Evolutionary conservation across 2,329 filamentous ascomycete genomes (phyloP).

Genomic region (Microascus cirrosus): DNA sequence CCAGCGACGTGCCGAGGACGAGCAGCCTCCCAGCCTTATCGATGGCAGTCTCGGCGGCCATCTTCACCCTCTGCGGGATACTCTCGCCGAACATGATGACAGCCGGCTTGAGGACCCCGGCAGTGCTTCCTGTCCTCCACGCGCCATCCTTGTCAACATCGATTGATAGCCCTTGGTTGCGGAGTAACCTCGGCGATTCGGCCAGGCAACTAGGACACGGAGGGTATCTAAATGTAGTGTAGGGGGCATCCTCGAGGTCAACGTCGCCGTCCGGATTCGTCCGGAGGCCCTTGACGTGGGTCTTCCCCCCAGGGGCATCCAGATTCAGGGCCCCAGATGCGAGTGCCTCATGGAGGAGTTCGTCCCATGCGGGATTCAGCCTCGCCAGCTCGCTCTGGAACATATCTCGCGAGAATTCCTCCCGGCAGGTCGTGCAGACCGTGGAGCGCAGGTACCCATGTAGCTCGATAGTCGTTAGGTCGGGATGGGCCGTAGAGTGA

Average conservation of each 20-base stretch:
- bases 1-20: slow-evolving; percentile 78
- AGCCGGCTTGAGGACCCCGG: slow-evolving; percentile 80
- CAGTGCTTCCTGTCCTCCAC: slow-evolving; percentile 53
- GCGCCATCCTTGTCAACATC: slow-evolving; percentile 72
- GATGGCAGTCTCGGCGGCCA: slow-evolving; percentile 66
- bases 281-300: slow-evolving; percentile 58
- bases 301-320: not conserved
- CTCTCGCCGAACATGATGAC: slow-evolving; percentile 97
- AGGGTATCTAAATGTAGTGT: slow-evolving; percentile 84
- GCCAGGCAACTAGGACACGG: slow-evolving; percentile 65
- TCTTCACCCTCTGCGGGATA: slow-evolving; percentile 59
- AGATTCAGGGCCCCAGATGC: slow-evolving; percentile 42
- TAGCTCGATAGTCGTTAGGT: slow-evolving; percentile 67
- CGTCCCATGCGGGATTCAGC: slow-evolving; percentile 80
- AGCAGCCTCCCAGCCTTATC: slow-evolving; percentile 66
- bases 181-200: slow-evolving; percentile 19
- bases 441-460: slow-evolving; percentile 82
- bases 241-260: slow-evolving; percentile 76
- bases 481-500: slow-evolving; percentile 66
- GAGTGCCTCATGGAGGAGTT: slow-evolving; percentile 61
- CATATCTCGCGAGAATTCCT: slow-evolving; percentile 55
- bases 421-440: slow-evolving; percentile 69
- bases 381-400: slow-evolving; percentile 68
- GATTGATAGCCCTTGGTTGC: slow-evolving; percentile 43
- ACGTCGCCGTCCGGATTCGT: slow-evolving; percentile 94